Percentiles rank a stretch among this genome's conserved stretches.
These are phyloP conservation scores for Aspergillus hiratsukae DNA, from an alignment of 2,329 filamentous ascomycete species.

Conservation along the genomic window DNA sequence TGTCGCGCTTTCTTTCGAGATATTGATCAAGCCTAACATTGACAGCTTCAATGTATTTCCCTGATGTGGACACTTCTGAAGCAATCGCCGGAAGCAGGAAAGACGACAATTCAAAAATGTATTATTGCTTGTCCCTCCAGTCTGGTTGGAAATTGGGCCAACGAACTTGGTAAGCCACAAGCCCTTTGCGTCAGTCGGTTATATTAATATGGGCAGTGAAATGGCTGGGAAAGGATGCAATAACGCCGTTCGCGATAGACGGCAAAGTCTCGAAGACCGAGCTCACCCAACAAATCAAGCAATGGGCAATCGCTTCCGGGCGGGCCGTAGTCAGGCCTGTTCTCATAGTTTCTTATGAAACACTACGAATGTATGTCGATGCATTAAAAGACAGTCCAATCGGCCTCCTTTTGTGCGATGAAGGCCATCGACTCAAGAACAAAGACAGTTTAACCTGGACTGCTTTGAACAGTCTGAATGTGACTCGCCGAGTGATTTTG, in stretches of 20 bases:
- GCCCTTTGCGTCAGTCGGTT: not conserved
- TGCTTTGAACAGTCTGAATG: conserved; percentile 83
- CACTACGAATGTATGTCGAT: conserved; percentile 82
- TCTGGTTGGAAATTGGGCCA: conserved; percentile 96
- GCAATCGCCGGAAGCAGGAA: conserved; percentile 93
- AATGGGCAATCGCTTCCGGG: conserved; percentile 93
- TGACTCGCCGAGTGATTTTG: conserved; percentile 85
- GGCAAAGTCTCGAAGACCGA: conserved; percentile 96
- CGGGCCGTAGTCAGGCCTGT: conserved; percentile 85
- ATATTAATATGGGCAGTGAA: conserved; percentile 53
- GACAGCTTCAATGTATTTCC: conserved; percentile 79
- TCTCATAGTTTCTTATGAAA: conserved; percentile 97
- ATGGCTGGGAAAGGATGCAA: conserved; percentile 89
- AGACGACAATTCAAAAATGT: conserved; percentile 88
- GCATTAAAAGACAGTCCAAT: conserved; percentile 87
- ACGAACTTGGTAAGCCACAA: conserved; percentile 60
- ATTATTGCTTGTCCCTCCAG: conserved; percentile 96
- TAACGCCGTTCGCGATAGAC: conserved; percentile 91
- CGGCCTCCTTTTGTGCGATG: conserved; percentile 88
- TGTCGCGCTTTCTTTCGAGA: conserved; percentile 2
- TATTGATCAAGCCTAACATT: conserved; percentile 16
- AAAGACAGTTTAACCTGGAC: conserved; percentile 93
- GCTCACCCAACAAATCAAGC: conserved; percentile 79
- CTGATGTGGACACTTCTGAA: conserved; percentile 96
- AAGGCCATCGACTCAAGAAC: conserved; percentile 95